Conservation (phyloP, 148 eudicot species). For the Chenopodium suecicum region DNA sequence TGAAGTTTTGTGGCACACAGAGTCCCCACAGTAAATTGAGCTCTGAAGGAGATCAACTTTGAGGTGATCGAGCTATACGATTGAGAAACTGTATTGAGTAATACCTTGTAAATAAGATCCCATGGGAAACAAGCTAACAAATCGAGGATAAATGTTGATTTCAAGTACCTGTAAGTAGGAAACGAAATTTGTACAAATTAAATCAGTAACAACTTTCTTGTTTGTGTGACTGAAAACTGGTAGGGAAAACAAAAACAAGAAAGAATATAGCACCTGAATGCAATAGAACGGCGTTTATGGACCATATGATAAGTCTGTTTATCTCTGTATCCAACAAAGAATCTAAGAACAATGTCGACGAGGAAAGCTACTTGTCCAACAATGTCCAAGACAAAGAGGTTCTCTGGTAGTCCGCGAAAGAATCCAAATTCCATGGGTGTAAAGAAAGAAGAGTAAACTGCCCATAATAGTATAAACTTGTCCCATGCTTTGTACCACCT, state of each 20-base stretch:
- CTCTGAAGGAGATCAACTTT: no score
- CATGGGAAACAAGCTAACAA: constrained; percentile 88
- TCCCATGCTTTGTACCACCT: constrained; percentile 86
- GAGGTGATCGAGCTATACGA: no score
- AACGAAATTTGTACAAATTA: neutral
- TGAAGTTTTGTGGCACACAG: neutral
- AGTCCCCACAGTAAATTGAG: no score
- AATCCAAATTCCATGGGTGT: constrained; percentile 97
- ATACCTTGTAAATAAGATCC: constrained; percentile 89
- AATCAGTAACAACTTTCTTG: neutral
- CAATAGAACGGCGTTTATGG: constrained; percentile 57
- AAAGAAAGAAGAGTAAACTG: constrained; percentile 79
- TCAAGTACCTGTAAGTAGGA: constrained; percentile 61
- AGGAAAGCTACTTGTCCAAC: constrained; percentile 81
- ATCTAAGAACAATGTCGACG: constrained; percentile 67
- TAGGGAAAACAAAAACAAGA: neutral
- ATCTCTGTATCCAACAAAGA: constrained; percentile 89
- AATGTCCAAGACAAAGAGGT: constrained; percentile 73
- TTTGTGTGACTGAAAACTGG: neutral
- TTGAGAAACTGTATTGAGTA: neutral
- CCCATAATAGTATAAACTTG: constrained; percentile 72
- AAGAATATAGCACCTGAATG: constrained; percentile 48
- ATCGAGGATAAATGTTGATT: constrained; percentile 72
- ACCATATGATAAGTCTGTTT: constrained; percentile 68
- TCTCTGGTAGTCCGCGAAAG: constrained; percentile 78